These are phyloP conservation scores for Salix suchowensis DNA, from an alignment of 345 rosid genomes.

Conservation along the genomic window DNA sequence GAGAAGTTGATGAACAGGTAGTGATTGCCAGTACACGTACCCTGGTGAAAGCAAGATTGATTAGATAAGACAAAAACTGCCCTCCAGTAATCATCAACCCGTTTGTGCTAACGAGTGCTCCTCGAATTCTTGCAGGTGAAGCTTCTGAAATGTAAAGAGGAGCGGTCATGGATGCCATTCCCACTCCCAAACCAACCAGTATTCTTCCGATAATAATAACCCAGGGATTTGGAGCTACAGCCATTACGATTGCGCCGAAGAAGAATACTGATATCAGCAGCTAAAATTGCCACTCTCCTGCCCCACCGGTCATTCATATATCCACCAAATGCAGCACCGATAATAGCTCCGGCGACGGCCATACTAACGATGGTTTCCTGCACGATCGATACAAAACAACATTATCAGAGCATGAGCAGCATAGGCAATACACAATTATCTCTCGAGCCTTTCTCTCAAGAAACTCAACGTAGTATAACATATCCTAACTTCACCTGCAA, in stretches of 20 bases:
- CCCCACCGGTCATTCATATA: constrained; percentile 72
- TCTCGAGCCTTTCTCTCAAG: background rate
- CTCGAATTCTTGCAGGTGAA: constrained; percentile 81
- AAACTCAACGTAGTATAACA: background rate
- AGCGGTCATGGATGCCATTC: constrained; percentile 95
- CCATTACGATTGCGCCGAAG: constrained; percentile 65
- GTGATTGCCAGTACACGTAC: constrained; percentile 20
- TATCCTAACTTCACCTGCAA: constrained; percentile 40
- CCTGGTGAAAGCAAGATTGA: constrained; percentile 69
- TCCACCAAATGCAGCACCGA: constrained; percentile 83
- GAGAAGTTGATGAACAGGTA: background rate
- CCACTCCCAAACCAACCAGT: constrained; percentile 83
- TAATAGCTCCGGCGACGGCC: constrained; percentile 85
- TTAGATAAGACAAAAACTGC: constrained; percentile 71
- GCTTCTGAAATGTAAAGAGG: constrained; percentile 89
- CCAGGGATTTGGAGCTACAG: constrained; percentile 69
- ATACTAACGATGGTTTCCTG: constrained; percentile 72
- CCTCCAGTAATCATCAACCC: constrained; percentile 85
- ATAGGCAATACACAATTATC: background rate
- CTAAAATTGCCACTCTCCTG: constrained; percentile 51
- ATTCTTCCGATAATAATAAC: constrained; percentile 68
- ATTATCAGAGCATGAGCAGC: background rate
- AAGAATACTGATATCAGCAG: constrained; percentile 68
- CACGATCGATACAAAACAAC: background rate
- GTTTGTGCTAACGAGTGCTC: constrained; percentile 80